These are phyloP conservation scores for Phytophthora tubulina DNA, from an alignment of 352 stramenopile species.

Conservation along the genomic window DNA sequence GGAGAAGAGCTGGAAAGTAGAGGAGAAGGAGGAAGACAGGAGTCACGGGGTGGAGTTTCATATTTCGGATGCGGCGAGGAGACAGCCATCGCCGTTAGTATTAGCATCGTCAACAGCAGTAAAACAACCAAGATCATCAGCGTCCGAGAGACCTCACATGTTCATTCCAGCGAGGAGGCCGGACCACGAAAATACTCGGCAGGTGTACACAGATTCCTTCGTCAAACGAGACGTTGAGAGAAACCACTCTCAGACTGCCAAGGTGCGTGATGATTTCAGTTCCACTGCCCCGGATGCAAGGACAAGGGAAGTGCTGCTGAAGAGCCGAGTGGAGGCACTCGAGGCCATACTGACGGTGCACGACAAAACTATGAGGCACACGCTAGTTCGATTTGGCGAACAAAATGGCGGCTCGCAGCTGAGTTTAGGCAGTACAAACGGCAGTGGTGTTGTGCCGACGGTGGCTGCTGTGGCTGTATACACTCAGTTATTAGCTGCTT, in stretches of 20 bases:
- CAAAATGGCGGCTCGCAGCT: constrained; percentile 11
- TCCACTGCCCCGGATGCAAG: neutral
- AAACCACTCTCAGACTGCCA: neutral
- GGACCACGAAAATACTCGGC: neutral
- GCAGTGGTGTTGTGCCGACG: constrained; percentile 6
- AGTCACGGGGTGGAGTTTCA: constrained; percentile 3
- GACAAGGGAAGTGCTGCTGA: constrained; percentile 40
- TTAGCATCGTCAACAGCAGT: neutral
- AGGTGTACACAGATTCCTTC: constrained; percentile 12
- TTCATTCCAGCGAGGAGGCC: constrained; percentile 1
- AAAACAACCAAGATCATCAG: neutral
- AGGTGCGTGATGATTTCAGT: neutral
- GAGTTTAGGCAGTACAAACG: constrained; percentile 3
- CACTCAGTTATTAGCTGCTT: constrained; percentile 37
- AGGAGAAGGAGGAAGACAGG: constrained; percentile 8
- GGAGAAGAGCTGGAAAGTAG: neutral
- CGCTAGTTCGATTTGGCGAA: constrained; percentile 41
- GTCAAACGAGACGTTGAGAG: neutral
- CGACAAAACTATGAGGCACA: constrained; percentile 55
- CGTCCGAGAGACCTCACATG: neutral
- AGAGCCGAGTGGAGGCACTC: constrained; percentile 59
- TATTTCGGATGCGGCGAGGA: neutral
- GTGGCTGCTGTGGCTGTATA: constrained; percentile 25
- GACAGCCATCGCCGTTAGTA: constrained; percentile 7
- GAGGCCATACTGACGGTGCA: constrained; percentile 72